A percentile compares a stretch with the other conserved stretches of the same genome.
These are phyloP conservation scores for Alternaria ethzedia DNA, from an alignment of 2,329 filamentous ascomycete genomes.

Conservation along the genomic window DNA sequence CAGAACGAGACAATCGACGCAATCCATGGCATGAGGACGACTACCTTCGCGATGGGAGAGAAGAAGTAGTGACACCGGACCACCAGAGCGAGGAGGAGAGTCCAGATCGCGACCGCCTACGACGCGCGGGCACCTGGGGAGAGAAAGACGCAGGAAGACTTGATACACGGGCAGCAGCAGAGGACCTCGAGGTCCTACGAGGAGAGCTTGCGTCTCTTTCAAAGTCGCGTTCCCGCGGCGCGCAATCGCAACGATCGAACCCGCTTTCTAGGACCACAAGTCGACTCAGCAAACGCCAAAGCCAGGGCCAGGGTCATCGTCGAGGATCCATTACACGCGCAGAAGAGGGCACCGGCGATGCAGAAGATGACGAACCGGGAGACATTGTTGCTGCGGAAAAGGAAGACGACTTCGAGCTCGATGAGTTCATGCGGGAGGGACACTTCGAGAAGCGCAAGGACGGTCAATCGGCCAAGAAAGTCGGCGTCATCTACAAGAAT, in stretches of 20 bases:
- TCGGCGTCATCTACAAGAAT: constrained; percentile 78
- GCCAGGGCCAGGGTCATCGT: constrained; percentile 13
- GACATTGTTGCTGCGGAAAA: constrained; percentile 52
- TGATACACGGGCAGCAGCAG: constrained; percentile 61
- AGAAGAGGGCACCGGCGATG: constrained; percentile 11
- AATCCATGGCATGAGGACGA: constrained; percentile 47
- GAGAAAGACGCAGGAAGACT: constrained; percentile 64
- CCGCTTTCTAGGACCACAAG: constrained; percentile 34
- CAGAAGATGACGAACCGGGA: constrained; percentile 27
- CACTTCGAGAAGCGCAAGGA: constrained; percentile 76
- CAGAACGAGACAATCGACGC: constrained; percentile 31
- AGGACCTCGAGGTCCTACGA: constrained; percentile 65
- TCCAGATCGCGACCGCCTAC: constrained; percentile 34
- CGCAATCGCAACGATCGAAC: constrained; percentile 32
- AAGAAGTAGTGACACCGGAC: constrained; percentile 17
- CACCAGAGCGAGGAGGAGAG: constrained; percentile 24
- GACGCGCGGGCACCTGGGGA: constrained; percentile 63
- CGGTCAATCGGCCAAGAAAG: constrained; percentile 73
- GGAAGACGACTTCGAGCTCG: constrained; percentile 70
- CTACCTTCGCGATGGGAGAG: constrained; percentile 23
- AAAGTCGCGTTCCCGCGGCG: constrained; percentile 44
- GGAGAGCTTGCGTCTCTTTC: constrained; percentile 62
- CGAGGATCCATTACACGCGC: constrained; percentile 18
- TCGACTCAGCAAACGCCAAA: constrained; percentile 33
- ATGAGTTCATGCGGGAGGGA: constrained; percentile 73